Evolutionary conservation across 768 basidiomycete species (phyloP), one percentile per base, ranked within the genome.

Genomic region (Phylloporus sp.): DNA sequence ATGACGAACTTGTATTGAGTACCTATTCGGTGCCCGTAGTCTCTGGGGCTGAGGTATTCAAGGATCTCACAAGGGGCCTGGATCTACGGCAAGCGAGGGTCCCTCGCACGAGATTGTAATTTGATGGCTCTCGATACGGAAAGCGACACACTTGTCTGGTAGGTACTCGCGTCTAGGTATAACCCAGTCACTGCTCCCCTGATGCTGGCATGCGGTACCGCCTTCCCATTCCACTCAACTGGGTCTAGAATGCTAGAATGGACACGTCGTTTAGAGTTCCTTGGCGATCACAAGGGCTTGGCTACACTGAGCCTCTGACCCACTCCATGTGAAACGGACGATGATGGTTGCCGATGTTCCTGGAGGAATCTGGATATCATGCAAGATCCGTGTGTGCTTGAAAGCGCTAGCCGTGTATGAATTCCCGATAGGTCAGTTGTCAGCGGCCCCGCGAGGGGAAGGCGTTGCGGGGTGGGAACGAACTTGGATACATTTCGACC

Each of bases 321-420:
- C 32, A 32, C n/a, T 31, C 14, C 50, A 46, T 46, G 61, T 61
- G 53, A 66, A 64, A 26, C 48, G 17, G 66, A 5, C 53, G 65
- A 34, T 56, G 50, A 24, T 49, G 54, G n/a, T 50, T 26, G 23
- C 20, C 55, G 24, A 21, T 18, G 46, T 49, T 44, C 42, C 39
- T 42, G 28, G 28, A 23, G n/a, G 2, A 5, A 37, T 36, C 38
- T 37, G 71, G 49, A 52, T 57, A n/a, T 58, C 67, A 14, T 61
- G 70, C 37, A 64, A 49, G 44, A 57, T 74, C 37, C 69, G 70
- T 26, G 59, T 69, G 32, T 71, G 62, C 48, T 73, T 74, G 14
- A 21, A 18, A 33, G 26, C 18, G 11, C 17, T 48, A 15, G 21
- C 20, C 10, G n/a, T 21, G 47, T 33, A 39, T 34, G 53, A 52